Conservation (phyloP, 768 basidiomycete species). For the Xerocomellus chrysenteron region DNA sequence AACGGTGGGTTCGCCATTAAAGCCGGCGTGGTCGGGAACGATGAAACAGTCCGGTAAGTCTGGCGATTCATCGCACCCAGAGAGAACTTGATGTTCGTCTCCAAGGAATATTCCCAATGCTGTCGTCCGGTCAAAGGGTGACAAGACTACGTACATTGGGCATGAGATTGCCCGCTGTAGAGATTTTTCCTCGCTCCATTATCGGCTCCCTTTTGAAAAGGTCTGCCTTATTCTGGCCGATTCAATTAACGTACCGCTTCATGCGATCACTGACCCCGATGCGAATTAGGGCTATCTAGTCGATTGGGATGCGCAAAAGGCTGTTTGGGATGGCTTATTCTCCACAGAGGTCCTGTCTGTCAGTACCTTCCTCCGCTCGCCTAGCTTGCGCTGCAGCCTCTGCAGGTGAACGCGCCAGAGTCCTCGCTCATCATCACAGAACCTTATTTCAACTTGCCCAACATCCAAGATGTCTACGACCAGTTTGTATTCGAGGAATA, state of each 20-base stretch:
- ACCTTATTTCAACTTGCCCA: slow-evolving; percentile 91
- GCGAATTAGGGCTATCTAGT: slow-evolving; percentile 77
- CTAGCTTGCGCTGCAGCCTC: slow-evolving; percentile 11
- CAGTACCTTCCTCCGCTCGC: slow-evolving; percentile 18
- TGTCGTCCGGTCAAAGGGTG: slow-evolving; percentile 80
- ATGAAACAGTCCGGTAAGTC: slow-evolving; percentile 29
- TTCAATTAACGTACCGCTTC: not conserved
- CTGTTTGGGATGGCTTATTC: slow-evolving; percentile 90
- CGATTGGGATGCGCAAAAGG: slow-evolving; percentile 95
- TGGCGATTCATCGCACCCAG: not conserved
- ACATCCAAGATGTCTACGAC: slow-evolving; percentile 89
- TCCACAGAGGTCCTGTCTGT: slow-evolving; percentile 69
- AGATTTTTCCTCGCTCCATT: slow-evolving; percentile 80
- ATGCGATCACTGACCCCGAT: slow-evolving; percentile 13
- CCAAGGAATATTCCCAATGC: slow-evolving; percentile 75
- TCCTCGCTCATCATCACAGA: slow-evolving; percentile 86
- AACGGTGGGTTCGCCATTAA: slow-evolving; percentile 88
- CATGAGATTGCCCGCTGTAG: slow-evolving; percentile 77
- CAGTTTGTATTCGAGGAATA: slow-evolving; percentile 97
- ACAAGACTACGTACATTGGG: slow-evolving; percentile 79
- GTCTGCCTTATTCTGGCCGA: slow-evolving; percentile 37
- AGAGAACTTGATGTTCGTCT: not conserved
- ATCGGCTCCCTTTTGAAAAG: slow-evolving; percentile 86
- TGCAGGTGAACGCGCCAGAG: slow-evolving; percentile 68
- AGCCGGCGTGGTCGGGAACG: slow-evolving; percentile 49